Conservation (phyloP, 768 basidiomycete species). For the Tylopilus plumbeoviolaceoides region DNA sequence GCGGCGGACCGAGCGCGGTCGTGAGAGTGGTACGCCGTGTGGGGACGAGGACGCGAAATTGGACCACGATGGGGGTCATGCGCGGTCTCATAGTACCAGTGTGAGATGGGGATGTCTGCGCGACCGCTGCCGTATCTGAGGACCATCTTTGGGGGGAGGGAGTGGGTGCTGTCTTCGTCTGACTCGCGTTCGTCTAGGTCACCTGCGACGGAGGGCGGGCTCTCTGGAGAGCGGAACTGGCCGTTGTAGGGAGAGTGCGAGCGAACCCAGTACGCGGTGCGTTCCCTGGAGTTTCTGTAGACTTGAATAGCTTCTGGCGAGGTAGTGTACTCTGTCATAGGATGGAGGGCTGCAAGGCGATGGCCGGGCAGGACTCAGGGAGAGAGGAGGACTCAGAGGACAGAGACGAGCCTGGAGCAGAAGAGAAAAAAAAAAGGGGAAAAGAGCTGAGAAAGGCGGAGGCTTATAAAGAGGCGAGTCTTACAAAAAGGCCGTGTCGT, state of each 20-base stretch:
- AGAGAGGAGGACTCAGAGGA: neutral
- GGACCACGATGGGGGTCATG: slow-evolving; percentile 19
- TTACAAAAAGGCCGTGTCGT: slow-evolving; percentile 24
- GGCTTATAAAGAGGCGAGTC: slow-evolving; percentile 21
- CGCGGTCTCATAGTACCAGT: slow-evolving; percentile 31
- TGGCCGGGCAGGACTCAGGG: neutral
- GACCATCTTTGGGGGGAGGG: slow-evolving; percentile 68
- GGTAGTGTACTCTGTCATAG: slow-evolving; percentile 63
- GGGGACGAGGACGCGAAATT: slow-evolving; percentile 23
- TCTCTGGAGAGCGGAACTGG: slow-evolving; percentile 55
- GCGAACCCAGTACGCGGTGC: slow-evolving; percentile 64
- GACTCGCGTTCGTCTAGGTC: slow-evolving; percentile 40
- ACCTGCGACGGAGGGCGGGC: slow-evolving; percentile 43
- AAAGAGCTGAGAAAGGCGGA: slow-evolving; percentile 7
- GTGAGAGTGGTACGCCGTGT: slow-evolving; percentile 32
- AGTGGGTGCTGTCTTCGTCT: slow-evolving; percentile 40
- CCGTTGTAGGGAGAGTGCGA: slow-evolving; percentile 33
- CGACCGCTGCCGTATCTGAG: slow-evolving; percentile 64
- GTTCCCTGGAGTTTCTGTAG: slow-evolving; percentile 54
- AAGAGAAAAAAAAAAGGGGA: slow-evolving; percentile 5
- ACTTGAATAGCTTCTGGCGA: slow-evolving; percentile 56
- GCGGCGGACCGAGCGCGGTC: slow-evolving; percentile 38
- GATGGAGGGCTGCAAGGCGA: neutral
- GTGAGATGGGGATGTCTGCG: slow-evolving; percentile 60
- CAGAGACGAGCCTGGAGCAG: neutral